These are phyloP conservation scores for Fraxinus dipetala DNA, from an alignment of 305 asterid species.

Conservation along the genomic window DNA sequence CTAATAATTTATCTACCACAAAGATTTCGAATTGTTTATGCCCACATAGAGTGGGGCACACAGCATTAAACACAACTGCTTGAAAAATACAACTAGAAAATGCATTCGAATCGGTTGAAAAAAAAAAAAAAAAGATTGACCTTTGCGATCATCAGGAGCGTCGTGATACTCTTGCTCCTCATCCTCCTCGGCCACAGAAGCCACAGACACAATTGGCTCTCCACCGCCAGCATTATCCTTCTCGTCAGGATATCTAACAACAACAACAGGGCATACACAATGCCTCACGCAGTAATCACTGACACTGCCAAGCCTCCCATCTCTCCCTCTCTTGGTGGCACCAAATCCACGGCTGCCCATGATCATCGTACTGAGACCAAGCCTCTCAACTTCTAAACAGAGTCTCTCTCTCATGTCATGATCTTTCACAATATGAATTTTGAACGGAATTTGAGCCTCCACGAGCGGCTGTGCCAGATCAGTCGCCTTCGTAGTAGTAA, in stretches of 20 bases:
- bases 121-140: background rate
- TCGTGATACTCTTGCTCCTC: background rate
- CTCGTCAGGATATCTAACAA: conserved; percentile 11
- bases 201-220: background rate
- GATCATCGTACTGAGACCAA: background rate
- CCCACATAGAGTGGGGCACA: background rate
- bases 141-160: background rate
- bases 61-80: background rate
- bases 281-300: conserved; percentile 20
- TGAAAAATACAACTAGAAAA: background rate
- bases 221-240: background rate
- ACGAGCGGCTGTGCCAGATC: background rate
- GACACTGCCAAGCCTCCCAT: conserved; percentile 19
- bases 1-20: background rate
- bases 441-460: conserved; percentile 8
- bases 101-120: background rate
- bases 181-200: background rate
- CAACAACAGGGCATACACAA: conserved; percentile 19
- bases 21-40: background rate
- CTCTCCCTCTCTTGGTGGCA: background rate
- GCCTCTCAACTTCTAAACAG: background rate
- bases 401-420: conserved; percentile 6
- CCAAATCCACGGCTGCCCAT: conserved; percentile 22
- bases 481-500: background rate
- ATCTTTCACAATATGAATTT: conserved; percentile 12